A percentile compares a stretch with the other conserved stretches of the same genome.
These are phyloP conservation scores for Turritis glabra DNA, from an alignment of 345 rosid genomes.

Conservation along the genomic window DNA sequence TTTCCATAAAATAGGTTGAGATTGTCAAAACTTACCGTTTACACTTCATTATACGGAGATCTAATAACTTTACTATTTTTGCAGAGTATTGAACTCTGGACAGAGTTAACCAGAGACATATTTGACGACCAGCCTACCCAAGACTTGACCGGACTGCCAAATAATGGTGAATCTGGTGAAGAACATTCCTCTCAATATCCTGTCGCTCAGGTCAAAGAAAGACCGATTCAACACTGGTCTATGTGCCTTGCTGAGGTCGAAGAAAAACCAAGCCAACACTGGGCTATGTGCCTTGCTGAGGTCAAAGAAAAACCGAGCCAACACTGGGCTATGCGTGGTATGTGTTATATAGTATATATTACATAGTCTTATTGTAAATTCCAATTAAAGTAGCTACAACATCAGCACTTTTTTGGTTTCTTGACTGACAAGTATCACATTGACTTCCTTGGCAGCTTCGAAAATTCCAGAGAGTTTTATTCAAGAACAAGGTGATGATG, in stretches of 20 bases:
- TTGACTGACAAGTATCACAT: slow-evolving; percentile 12
- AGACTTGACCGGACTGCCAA: slow-evolving; percentile 1
- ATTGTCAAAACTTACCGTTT: not conserved
- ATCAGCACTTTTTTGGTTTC: not conserved
- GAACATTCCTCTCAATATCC: not conserved
- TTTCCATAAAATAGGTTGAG: not conserved
- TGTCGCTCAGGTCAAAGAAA: slow-evolving; percentile 11
- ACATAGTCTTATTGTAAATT: not conserved
- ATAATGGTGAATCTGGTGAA: not conserved
- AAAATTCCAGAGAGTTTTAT: slow-evolving; percentile 6
- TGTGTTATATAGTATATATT: not conserved
- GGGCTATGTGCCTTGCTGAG: not conserved
- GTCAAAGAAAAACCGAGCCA: not conserved
- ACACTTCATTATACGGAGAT: not conserved
- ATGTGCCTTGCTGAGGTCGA: not conserved
- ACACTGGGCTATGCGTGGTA: slow-evolving; percentile 20
- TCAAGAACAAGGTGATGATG: not conserved
- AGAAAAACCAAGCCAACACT: not conserved
- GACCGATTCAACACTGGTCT: slow-evolving; percentile 5
- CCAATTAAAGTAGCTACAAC: not conserved
- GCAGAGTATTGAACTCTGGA: slow-evolving; percentile 25
- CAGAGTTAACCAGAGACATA: slow-evolving; percentile 13
- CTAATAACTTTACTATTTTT: not conserved
- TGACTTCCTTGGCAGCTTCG: not conserved
- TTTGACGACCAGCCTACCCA: not conserved